These are phyloP conservation scores for Lentinula boryana DNA, from an alignment of 768 basidiomycete genomes.

Conservation along the genomic window DNA sequence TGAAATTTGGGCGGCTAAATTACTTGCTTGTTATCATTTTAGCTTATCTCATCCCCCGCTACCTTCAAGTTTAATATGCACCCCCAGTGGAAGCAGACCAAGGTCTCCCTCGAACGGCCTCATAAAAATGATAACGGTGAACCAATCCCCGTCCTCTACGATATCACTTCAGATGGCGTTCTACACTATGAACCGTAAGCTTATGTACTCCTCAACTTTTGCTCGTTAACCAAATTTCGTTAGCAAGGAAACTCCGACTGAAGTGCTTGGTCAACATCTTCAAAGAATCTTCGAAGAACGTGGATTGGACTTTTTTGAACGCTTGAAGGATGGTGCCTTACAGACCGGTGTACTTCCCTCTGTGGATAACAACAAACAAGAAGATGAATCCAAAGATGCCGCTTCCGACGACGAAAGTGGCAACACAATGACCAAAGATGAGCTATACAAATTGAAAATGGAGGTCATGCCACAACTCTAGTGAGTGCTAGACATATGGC, in stretches of 20 bases:
- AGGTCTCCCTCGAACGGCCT: conserved; percentile 68
- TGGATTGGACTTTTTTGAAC: conserved; percentile 71
- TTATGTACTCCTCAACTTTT: conserved; percentile 6
- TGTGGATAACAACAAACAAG: conserved; percentile 9
- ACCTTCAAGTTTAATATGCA: not conserved
- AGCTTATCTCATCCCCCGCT: not conserved
- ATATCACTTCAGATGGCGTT: conserved; percentile 67
- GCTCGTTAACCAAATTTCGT: conserved; percentile 9
- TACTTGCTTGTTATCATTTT: not conserved
- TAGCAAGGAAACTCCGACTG: conserved; percentile 52
- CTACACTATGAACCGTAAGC: conserved; percentile 69
- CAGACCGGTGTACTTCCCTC: conserved; percentile 16
- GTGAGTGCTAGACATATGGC: conserved; percentile 37
- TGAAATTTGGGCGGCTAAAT: not conserved
- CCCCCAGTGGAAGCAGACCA: conserved; percentile 47
- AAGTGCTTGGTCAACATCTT: conserved; percentile 59
- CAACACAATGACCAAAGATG: conserved; percentile 65
- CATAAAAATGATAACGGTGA: conserved; percentile 76
- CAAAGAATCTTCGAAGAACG: conserved; percentile 68
- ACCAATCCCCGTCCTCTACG: conserved; percentile 53
- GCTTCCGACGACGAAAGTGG: conserved; percentile 19
- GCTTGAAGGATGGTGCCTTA: conserved; percentile 23
- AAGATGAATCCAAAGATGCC: conserved; percentile 19
- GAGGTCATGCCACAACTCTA: conserved; percentile 67
- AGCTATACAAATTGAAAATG: conserved; percentile 65